A percentile compares a stretch with the other conserved stretches of the same genome.
These are phyloP conservation scores for Parietichytrium sp. DNA, from an alignment of 108 stramenopile genomes.

Conservation along the genomic window DNA sequence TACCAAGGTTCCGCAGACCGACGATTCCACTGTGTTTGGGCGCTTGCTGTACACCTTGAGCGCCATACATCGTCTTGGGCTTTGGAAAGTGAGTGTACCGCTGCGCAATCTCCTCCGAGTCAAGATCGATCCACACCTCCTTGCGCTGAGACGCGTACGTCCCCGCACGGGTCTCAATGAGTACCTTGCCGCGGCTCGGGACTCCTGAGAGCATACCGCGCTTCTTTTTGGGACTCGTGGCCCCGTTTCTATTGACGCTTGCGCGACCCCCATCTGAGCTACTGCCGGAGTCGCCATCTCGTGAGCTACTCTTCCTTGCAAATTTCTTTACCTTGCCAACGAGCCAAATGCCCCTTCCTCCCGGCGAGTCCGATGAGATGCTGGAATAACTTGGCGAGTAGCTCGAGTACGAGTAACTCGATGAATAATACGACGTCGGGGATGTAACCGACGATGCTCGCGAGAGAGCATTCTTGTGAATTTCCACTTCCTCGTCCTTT, in stretches of 20 bases:
- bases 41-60: background rate
- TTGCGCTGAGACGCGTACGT: background rate
- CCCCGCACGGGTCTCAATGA: background rate
- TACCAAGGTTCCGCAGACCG: slow-evolving; percentile 55
- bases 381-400: no score
- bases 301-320: no score
- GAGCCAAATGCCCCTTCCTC: slow-evolving; percentile 19
- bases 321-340: slow-evolving; percentile 19
- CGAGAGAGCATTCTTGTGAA: background rate
- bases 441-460: background rate
- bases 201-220: background rate
- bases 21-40: background rate
- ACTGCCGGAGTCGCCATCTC: background rate
- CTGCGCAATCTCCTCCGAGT: slow-evolving; percentile 26
- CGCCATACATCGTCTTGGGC: slow-evolving; percentile 8
- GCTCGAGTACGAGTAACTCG: no score
- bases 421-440: no score
- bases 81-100: background rate
- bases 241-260: background rate
- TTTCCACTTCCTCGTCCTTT: slow-evolving; percentile 16
- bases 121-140: slow-evolving; percentile 22
- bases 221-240: background rate
- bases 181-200: background rate
- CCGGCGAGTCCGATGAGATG: background rate
- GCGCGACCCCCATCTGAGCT: slow-evolving; percentile 2